Base-by-base conservation (phyloP, 2,329 filamentous ascomycete genomes). In the Sordariomycetes sp. region DNA sequence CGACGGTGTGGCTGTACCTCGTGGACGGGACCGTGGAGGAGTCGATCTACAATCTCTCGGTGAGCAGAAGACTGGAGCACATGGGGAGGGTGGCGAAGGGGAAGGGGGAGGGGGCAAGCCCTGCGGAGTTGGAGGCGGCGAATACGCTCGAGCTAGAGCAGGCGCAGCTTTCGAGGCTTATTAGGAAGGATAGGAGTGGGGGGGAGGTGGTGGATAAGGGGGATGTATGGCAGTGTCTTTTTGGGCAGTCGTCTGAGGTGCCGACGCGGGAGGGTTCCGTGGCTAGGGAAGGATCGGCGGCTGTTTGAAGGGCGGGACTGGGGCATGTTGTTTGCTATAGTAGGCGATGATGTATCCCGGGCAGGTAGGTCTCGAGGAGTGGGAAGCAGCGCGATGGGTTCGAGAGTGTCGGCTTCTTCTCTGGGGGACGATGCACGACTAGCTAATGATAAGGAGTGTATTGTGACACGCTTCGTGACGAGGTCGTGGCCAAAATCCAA, bases 1-100 rank as follows among this genome's bases (percentile, higher is more conserved):
- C 94, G 0, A 96, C 89, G 0, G 90, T 97, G 1, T 97, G 91
- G 87, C 86, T 96, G 69, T 97, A 97, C 67, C 78, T 97, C 2
- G 81, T 96, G n/a, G 83, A 86, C 17, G 89, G 87, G 55, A 95
- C 92, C 0, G 89, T 97, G 0, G 94, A 99, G 66, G 87, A 95
- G 71, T 87, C 87, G 1, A 95, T 97, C 61, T 90, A 97, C 70
- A 83, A 91, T 59, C 80, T 96, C 36, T 94, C 89, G 0, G 89
- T 95, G 1, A 77, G 79, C 59, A 79, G 90, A 32, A 84, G 92
- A 3, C 74, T 96, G 63, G 82, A 86, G 58, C 90, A 96, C 65
- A 86, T 96, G 28, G 56, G 51, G n/a, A 34, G 59, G 50, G 57
- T 62, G 57, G 25, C 25, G 6, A 72, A 71, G 59, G 65, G 66